Base-by-base conservation (phyloP, 2,329 filamentous ascomycete genomes). In the Verticillium nubilum region DNA sequence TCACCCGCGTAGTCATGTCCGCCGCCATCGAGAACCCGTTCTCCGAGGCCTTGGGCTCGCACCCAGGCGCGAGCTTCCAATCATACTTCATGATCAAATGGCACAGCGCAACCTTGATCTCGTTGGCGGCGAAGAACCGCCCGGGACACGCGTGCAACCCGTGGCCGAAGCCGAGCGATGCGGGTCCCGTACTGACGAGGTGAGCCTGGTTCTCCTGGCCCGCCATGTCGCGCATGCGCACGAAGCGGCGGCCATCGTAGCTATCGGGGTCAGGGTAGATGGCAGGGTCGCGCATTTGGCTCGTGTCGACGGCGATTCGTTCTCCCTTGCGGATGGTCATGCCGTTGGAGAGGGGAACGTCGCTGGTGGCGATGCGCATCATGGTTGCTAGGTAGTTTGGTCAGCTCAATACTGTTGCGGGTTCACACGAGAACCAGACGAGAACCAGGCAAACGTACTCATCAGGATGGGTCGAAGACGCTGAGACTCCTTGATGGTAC, bases 121-220 rank as follows among this genome's bases (percentile, higher is more conserved):
- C 75, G 62, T 78, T 76, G 28, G 71, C 67, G 17, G 77, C 78
- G 63, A 80, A 79, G 69, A 80, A 81, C 9, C 79, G 72, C 2
- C 79, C 79, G 0, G 79, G 79, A 54, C 79, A 81, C 4, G 79
- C 76, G 61, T 80, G 76, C 62, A 75, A 75, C 37, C 78, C 79
- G 5, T 76, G 74, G 2, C 78, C 78, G 61, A 80, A 81, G 62
- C 78, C 76, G 64, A 78, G 72, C 60, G 78, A 76, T 29, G 70
- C 73, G 57, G 78, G 73, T 50, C 61, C 65, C 52, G 78, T 69
- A 42, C 75, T 73, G 2, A 76, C 77, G 59, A 79, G 78, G 57
- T 79, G 77, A 1, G 59, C 54, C 4, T 61, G 59, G 23, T 25
- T 29, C 10, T 59, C 54, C 6, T 57, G 50, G 47, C 59, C 61